These are phyloP conservation scores for Noccaea bulbosa DNA, from an alignment of 345 rosid genomes.

Conservation along the genomic window DNA sequence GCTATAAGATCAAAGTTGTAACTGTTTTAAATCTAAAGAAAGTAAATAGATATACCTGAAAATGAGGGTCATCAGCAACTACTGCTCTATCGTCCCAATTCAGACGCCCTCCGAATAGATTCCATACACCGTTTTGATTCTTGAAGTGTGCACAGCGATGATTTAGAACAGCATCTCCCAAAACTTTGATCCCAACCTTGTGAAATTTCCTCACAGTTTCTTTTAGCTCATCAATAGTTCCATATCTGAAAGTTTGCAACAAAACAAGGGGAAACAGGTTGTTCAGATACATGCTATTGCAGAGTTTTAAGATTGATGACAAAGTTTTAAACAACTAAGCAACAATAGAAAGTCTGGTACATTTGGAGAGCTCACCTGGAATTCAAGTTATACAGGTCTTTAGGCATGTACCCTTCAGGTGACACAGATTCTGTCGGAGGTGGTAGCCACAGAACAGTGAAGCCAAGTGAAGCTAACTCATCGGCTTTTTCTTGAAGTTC, in stretches of 20 bases:
- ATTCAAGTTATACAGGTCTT: conserved; percentile 82
- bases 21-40: neutral
- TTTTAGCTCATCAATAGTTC: conserved; percentile 82
- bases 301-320: neutral
- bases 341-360: neutral
- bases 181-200: conserved; percentile 71
- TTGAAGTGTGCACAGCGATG: conserved; percentile 93
- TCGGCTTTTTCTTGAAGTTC: conserved; percentile 75
- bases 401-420: conserved; percentile 99
- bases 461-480: conserved; percentile 78
- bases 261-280: too few species aligned
- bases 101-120: conserved; percentile 86
- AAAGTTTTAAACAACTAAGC: conserved; percentile 11
- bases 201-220: conserved; percentile 70
- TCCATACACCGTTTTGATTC: conserved; percentile 92
- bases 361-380: conserved; percentile 61
- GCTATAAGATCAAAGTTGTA: conserved; percentile 27
- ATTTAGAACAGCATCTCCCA: conserved; percentile 94
- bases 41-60: conserved; percentile 61
- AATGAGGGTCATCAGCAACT: conserved; percentile 97
- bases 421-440: conserved; percentile 98
- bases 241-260: conserved; percentile 61
- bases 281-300: too few species aligned
- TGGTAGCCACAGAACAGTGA: conserved; percentile 90
- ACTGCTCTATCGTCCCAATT: conserved; percentile 96